Base-by-base conservation (phyloP, 768 basidiomycete genomes). In the Mycena pura region DNA sequence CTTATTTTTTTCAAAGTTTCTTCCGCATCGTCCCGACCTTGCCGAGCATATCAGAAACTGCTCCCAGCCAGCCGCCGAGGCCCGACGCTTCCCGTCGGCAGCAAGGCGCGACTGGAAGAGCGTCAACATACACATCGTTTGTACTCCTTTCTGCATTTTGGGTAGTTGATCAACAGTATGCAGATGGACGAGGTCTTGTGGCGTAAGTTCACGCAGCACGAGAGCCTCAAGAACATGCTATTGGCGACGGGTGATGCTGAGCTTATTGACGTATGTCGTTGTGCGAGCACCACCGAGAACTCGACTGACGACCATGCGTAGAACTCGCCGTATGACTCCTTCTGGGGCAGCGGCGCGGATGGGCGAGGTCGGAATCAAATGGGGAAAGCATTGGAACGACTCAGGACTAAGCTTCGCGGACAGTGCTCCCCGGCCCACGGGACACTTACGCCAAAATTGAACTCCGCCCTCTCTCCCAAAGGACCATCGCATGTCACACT, bases 281-380 rank as follows among this genome's bases (percentile, higher is more conserved):
- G 48, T 28, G 27, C 29, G 60, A 51, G 22, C 21, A 45, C 21
- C 31, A 11, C 19, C n/a, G n/a, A n/a, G 44, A 39, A 45, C 47
- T 11, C 21, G 11, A 27, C 48, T 60, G 41, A 58, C 34, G 27
- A 34, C 29, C 40, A 3, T 52, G 9, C 62, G 19, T 60, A 90
- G 88, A 83, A 89, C 68, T 90, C 88, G n/a, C 86, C 86, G 58
- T 87, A 85, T 63, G 90, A 92, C 71, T 79, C 88, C 39, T 91
- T 91, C 73, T 92, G 90, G 89, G 90, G 90, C n/a, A 73, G 85
- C 61, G 90, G 90, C 6, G 77, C 82, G 34, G 87, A 92, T 70
- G 76, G 81, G 24, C 75, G 79, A 67, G 90, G 90, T 21, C 83
- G 85, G 38, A 92, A 92, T 63, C 88, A 92, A 71, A 83, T 92